These are phyloP conservation scores for Salix dunnii DNA, from an alignment of 345 rosid genomes.

Conservation along the genomic window DNA sequence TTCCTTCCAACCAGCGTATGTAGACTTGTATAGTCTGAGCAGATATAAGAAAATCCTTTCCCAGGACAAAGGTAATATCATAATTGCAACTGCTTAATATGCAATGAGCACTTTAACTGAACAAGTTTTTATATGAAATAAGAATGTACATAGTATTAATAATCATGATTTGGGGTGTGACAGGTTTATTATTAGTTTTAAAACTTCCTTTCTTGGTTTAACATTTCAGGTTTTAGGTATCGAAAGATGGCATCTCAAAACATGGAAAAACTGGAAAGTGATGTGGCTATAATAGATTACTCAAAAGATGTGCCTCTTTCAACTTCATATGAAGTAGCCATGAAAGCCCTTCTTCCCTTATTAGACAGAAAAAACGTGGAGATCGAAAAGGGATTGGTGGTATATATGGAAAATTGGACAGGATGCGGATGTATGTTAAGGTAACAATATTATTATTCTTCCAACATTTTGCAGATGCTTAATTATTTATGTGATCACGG, in stretches of 20 bases:
- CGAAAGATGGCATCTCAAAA: conserved; percentile 34
- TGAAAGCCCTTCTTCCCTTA: conserved; percentile 88
- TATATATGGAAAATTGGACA: conserved; percentile 58
- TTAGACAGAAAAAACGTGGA: conserved; percentile 60
- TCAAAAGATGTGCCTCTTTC: conserved; percentile 37
- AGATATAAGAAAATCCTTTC: conserved; percentile 8
- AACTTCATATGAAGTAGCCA: conserved; percentile 62
- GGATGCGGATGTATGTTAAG: conserved; percentile 69
- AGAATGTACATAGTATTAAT: neutral
- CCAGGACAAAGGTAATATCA: conserved; percentile 12
- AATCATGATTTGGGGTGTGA: neutral
- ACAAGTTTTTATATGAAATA: neutral
- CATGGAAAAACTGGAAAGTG: conserved; percentile 29
- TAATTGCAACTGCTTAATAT: neutral
- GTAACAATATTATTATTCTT: conserved; percentile 27
- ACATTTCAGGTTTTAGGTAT: conserved; percentile 43
- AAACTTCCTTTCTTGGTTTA: conserved; percentile 15
- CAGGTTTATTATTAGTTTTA: conserved; percentile 8
- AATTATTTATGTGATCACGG: conserved; percentile 1
- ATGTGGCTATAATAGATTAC: conserved; percentile 33
- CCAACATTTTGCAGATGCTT: neutral
- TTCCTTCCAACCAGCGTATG: conserved; percentile 17
- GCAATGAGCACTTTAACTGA: neutral
- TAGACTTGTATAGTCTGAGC: conserved; percentile 2
- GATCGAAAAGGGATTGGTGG: conserved; percentile 37